These are phyloP conservation scores for Trichoderma polysporum DNA, from an alignment of 2,329 filamentous ascomycete species.

Conservation along the genomic window DNA sequence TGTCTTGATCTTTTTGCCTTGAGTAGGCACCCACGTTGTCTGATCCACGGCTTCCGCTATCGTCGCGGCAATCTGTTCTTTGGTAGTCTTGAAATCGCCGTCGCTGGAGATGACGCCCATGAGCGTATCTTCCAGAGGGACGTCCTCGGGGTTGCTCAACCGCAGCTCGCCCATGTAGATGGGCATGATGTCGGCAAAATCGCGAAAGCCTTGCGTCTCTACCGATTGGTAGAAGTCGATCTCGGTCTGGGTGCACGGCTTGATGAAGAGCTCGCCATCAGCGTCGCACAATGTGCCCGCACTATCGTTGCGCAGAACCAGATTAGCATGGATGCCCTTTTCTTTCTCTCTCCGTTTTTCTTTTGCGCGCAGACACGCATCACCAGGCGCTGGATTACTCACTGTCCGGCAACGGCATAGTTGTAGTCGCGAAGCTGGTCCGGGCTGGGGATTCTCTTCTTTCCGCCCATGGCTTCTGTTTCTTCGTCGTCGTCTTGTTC, in stretches of 20 bases:
- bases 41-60: slow-evolving; percentile 29
- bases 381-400: slow-evolving; percentile 43
- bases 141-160: slow-evolving; percentile 58
- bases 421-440: slow-evolving; percentile 67
- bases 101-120: slow-evolving; percentile 43
- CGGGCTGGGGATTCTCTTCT: slow-evolving; percentile 49
- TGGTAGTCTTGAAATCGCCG: slow-evolving; percentile 35
- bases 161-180: slow-evolving; percentile 77
- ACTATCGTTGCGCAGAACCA: slow-evolving; percentile 46
- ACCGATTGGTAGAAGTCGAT: slow-evolving; percentile 81
- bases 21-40: slow-evolving; percentile 47
- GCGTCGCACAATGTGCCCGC: slow-evolving; percentile 86
- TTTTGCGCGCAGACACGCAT: not conserved
- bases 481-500: not conserved
- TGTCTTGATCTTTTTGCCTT: slow-evolving; percentile 65
- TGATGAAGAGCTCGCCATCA: slow-evolving; percentile 84
- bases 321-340: not conserved
- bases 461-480: slow-evolving; percentile 8
- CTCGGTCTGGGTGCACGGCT: slow-evolving; percentile 85
- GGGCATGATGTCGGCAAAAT: slow-evolving; percentile 80
- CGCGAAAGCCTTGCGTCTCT: slow-evolving; percentile 62
- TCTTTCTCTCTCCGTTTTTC: not conserved
- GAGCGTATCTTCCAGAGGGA: slow-evolving; percentile 49
- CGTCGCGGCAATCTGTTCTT: slow-evolving; percentile 36
- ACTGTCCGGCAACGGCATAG: slow-evolving; percentile 83